phyloP scores from a whole-genome alignment of 495 filamentous ascomycete species.

The Trichoderma asperelloides region DNA sequence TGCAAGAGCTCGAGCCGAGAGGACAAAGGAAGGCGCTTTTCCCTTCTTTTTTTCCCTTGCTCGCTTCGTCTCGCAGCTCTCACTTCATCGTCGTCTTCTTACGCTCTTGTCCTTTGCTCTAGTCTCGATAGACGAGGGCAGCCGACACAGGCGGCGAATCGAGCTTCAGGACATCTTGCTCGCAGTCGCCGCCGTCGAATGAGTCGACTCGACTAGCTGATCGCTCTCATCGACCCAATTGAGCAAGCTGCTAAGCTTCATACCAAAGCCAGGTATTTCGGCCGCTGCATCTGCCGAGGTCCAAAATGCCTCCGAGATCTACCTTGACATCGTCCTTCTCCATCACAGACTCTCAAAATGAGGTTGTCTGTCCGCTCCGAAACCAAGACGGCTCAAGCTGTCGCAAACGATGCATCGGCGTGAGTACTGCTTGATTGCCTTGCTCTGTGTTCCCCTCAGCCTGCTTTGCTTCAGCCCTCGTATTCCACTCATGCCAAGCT shows the following conservation, averaged over 20 bases:
- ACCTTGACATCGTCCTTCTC: constrained; percentile 86
- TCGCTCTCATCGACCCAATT: background rate
- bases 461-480: background rate
- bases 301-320: constrained; percentile 75
- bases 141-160: background rate
- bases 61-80: background rate
- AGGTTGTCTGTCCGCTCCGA: constrained; percentile 91
- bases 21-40: background rate
- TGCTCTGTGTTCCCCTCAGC: constrained; percentile 10
- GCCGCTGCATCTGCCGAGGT: constrained; percentile 20
- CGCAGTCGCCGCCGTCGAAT: constrained; percentile 1
- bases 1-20: background rate
- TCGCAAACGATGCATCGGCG: constrained; percentile 93
- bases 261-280: background rate
- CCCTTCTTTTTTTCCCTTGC: background rate
- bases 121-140: background rate
- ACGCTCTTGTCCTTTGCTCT: background rate
- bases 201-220: background rate
- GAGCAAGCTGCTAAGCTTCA: background rate
- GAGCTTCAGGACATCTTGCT: background rate
- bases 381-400: constrained; percentile 97
- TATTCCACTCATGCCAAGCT: background rate
- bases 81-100: background rate
- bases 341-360: constrained; percentile 83
- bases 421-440: constrained; percentile 46